phyloP scores from a whole-genome alignment of 306 rosid species.

The Potentilla sterilis region DNA sequence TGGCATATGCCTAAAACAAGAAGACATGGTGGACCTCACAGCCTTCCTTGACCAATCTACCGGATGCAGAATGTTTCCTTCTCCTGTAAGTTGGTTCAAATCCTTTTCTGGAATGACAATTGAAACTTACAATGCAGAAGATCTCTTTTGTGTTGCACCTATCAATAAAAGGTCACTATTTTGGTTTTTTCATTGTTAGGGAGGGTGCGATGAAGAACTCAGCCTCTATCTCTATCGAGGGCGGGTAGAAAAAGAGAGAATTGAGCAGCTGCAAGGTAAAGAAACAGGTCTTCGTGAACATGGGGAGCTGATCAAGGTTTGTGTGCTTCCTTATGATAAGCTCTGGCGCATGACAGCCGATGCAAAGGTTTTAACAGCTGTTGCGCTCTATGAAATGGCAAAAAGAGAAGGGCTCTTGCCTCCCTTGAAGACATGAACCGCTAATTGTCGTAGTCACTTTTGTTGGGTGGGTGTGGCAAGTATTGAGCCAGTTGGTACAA shows the following conservation, averaged over 20 bases:
- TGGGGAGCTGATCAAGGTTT: conserved; percentile 81
- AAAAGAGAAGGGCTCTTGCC: conserved; percentile 60
- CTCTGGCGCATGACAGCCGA: conserved; percentile 87
- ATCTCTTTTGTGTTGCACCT: conserved; percentile 3
- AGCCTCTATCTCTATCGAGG: conserved; percentile 67
- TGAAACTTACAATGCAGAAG: background rate
- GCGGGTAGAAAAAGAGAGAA: conserved; percentile 51
- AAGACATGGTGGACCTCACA: conserved; percentile 81
- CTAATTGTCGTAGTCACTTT: background rate
- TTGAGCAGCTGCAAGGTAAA: conserved; percentile 69
- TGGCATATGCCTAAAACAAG: conserved; percentile 65
- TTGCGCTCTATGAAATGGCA: conserved; percentile 84
- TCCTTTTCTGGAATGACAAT: conserved; percentile 11
- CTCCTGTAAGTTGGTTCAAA: conserved; percentile 48
- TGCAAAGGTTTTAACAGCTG: conserved; percentile 71
- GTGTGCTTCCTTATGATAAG: conserved; percentile 62
- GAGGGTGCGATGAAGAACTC: conserved; percentile 91
- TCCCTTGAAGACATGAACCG: conserved; percentile 26
- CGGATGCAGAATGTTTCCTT: conserved; percentile 72
- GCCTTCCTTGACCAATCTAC: conserved; percentile 73
- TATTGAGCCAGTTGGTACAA: background rate
- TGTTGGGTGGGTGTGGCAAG: no score
- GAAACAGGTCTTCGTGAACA: conserved; percentile 84
- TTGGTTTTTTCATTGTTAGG: conserved; percentile 38
- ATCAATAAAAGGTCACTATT: conserved; percentile 15